Conservation (phyloP, 257 asterid genomes). For the Coffea eugenioides region DNA sequence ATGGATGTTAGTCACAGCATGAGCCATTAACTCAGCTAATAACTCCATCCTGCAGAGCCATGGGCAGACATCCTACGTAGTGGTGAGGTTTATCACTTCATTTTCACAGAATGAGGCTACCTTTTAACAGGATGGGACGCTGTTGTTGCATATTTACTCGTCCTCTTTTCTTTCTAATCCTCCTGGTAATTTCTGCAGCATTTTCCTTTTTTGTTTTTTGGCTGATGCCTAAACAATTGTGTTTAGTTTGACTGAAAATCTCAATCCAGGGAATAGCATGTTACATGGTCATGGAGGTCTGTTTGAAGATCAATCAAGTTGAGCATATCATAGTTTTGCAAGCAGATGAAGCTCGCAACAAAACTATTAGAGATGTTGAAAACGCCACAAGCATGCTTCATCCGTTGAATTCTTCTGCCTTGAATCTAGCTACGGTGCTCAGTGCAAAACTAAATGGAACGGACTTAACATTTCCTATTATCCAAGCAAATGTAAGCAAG, state of each 20-base stretch:
- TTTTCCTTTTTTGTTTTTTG: neutral
- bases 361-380: constrained; percentile 15
- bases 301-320: constrained; percentile 7
- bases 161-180: constrained; percentile 18
- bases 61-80: neutral
- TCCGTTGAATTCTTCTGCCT: constrained; percentile 22
- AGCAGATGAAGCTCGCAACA: neutral
- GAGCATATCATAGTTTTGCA: neutral
- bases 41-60: neutral
- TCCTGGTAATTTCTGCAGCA: constrained; percentile 15
- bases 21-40: neutral
- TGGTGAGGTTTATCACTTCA: neutral
- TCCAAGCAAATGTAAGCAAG: constrained; percentile 18
- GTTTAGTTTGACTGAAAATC: neutral
- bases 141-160: neutral
- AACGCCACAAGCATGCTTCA: constrained; percentile 11
- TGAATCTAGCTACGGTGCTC: constrained; percentile 19
- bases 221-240: neutral
- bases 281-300: constrained; percentile 6
- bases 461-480: constrained; percentile 12
- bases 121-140: constrained; percentile 14
- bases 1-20: neutral
- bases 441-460: constrained; percentile 22
- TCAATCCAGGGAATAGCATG: constrained; percentile 20
- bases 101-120: constrained; percentile 3